Percentiles rank a stretch among this genome's conserved stretches.
Conservation (phyloP, 129 eudicot genomes). For the Saussurea involucrata region DNA sequence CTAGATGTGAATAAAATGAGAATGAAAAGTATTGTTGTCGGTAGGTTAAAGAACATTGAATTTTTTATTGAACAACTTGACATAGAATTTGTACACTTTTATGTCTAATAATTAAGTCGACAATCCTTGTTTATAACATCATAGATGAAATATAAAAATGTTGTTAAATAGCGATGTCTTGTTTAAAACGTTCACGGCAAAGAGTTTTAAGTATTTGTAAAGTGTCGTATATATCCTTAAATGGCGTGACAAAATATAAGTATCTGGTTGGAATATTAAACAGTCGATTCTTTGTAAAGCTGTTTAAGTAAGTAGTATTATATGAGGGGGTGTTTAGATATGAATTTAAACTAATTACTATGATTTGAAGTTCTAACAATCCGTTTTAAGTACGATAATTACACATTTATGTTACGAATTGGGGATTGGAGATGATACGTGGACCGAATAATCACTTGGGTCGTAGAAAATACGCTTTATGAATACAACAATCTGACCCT, state of each 20-base stretch:
- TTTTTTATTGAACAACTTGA: not conserved
- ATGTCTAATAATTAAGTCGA: not conserved
- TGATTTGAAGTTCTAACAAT: not conserved
- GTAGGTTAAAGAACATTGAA: not conserved
- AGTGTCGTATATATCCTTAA: not conserved
- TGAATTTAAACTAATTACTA: no score
- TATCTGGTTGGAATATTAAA: not conserved
- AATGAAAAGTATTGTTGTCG: not conserved
- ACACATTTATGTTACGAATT: no score
- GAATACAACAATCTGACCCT: no score
- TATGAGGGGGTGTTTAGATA: no score
- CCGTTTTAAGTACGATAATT: not conserved
- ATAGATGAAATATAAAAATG: not conserved
- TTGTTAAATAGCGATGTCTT: not conserved
- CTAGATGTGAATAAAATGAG: not conserved
- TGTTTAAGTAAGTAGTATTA: not conserved
- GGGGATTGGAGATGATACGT: no score
- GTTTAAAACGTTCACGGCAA: not conserved
- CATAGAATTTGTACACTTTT: not conserved
- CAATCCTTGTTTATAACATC: not conserved
- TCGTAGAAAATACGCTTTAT: no score
- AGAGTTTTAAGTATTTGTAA: not conserved
- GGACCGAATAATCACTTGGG: no score
- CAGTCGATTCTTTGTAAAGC: no score
- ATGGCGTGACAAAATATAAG: not conserved